A percentile compares a stretch with the other conserved stretches of the same genome.
phyloP scores from a whole-genome alignment of 805 yeast genomes.

The Metschnikowia anglica region DNA sequence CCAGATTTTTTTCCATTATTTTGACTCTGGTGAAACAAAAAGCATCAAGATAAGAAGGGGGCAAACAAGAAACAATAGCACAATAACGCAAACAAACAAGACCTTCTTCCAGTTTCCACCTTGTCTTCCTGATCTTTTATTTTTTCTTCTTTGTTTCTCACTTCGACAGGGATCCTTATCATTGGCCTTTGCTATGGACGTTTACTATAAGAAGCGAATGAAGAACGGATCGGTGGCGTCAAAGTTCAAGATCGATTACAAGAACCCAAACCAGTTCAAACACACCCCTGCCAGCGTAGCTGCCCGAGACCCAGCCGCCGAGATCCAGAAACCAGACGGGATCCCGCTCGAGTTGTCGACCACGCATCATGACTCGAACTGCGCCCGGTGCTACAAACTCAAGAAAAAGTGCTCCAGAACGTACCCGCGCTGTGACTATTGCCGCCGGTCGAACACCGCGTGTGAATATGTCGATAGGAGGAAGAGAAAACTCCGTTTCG shows the following conservation, averaged over 20 bases:
- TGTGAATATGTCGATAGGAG: slow-evolving; percentile 40
- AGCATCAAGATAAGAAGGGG: too few relatives aligned
- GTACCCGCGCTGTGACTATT: slow-evolving; percentile 39
- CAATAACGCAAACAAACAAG: neutral
- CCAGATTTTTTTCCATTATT: too few relatives aligned
- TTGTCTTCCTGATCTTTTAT: neutral
- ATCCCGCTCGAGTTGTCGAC: slow-evolving; percentile 13
- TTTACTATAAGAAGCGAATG: slow-evolving; percentile 38
- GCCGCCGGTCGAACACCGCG: slow-evolving; percentile 33
- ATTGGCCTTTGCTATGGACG: slow-evolving; percentile 28
- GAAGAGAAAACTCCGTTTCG: slow-evolving; percentile 24
- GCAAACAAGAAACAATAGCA: neutral
- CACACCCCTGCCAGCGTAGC: slow-evolving; percentile 5
- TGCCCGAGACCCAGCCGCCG: slow-evolving; percentile 6
- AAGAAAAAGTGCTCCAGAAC: slow-evolving; percentile 43
- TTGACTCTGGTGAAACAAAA: too few relatives aligned
- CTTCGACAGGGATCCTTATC: neutral
- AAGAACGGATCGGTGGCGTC: slow-evolving; percentile 40
- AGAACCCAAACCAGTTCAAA: slow-evolving; percentile 2
- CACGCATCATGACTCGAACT: slow-evolving; percentile 38
- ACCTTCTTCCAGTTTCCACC: neutral
- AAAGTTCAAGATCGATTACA: slow-evolving; percentile 31
- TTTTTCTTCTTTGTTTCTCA: neutral
- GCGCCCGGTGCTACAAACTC: slow-evolving; percentile 40
- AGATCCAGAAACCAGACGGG: slow-evolving; percentile 7